A percentile compares a stretch with the other conserved stretches of the same genome.
phyloP scores from a whole-genome alignment of 768 basidiomycete species.

The Chalciporus piperatus region DNA sequence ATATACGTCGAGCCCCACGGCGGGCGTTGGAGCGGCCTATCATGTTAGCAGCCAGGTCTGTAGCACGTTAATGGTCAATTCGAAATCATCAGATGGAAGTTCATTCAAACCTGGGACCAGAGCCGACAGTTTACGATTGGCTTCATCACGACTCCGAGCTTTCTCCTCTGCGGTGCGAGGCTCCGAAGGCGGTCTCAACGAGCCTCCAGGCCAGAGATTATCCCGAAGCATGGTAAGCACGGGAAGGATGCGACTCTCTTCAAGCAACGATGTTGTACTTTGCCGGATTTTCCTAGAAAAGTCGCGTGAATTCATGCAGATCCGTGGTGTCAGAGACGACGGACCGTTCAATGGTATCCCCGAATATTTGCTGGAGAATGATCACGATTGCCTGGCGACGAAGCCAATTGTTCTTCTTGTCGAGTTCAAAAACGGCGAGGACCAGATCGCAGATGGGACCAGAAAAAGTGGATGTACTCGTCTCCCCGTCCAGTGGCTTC shows the following conservation, averaged over 20 bases:
- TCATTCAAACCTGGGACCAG: slow-evolving; percentile 76
- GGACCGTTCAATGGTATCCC: slow-evolving; percentile 93
- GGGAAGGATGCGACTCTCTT: slow-evolving; percentile 67
- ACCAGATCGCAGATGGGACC: slow-evolving; percentile 93
- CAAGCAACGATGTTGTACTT: slow-evolving; percentile 58
- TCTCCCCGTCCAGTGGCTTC: slow-evolving; percentile 83
- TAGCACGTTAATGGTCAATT: background rate
- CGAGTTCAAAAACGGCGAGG: slow-evolving; percentile 89
- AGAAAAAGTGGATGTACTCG: slow-evolving; percentile 84
- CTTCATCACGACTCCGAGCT: slow-evolving; percentile 75
- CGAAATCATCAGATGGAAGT: background rate
- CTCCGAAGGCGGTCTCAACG: slow-evolving; percentile 52
- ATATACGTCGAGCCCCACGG: slow-evolving; percentile 87
- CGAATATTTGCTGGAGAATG: slow-evolving; percentile 92
- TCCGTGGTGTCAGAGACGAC: slow-evolving; percentile 17
- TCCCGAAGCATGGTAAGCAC: slow-evolving; percentile 69
- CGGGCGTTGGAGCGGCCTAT: slow-evolving; percentile 96
- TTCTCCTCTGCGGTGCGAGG: slow-evolving; percentile 85
- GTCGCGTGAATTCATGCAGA: background rate
- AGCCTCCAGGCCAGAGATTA: slow-evolving; percentile 83
- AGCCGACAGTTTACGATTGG: slow-evolving; percentile 85
- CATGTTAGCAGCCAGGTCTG: slow-evolving; percentile 95
- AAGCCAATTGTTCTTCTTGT: slow-evolving; percentile 97
- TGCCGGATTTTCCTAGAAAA: slow-evolving; percentile 80
- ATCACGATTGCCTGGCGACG: slow-evolving; percentile 94